These are phyloP conservation scores for Piper longum DNA, from an alignment of 164 flowering plant genomes.

Conservation along the genomic window DNA sequence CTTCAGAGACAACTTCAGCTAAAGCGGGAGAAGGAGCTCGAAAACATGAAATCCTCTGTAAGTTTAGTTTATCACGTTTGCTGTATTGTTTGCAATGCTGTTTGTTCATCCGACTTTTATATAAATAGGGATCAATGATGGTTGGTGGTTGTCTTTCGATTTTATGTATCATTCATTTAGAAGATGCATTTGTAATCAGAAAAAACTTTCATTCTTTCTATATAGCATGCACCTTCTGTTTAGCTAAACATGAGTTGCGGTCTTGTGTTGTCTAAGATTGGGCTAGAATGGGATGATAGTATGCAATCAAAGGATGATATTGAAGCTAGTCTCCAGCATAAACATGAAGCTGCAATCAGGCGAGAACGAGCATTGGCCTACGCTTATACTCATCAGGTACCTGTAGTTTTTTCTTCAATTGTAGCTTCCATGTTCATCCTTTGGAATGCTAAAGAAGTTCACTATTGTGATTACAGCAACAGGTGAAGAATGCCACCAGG, in stretches of 20 bases:
- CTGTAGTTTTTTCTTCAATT: not conserved
- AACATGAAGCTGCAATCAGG: conserved; percentile 71
- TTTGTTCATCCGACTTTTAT: not conserved
- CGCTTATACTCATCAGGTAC: conserved; percentile 76
- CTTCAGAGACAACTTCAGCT: conserved; percentile 66
- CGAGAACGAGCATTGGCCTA: conserved; percentile 89
- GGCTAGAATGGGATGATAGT: conserved; percentile 86
- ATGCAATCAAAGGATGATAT: conserved; percentile 64
- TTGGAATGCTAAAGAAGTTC: not conserved
- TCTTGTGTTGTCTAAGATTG: conserved; percentile 27
- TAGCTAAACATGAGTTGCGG: not conserved
- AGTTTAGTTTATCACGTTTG: not conserved
- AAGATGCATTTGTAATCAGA: too few species aligned
- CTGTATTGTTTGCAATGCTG: not conserved
- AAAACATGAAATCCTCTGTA: conserved; percentile 24
- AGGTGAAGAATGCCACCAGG: conserved; percentile 43
- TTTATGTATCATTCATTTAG: too few species aligned
- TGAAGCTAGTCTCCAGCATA: conserved; percentile 53
- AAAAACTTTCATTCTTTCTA: too few species aligned
- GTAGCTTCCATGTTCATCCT: not conserved
- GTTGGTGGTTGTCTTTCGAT: too few species aligned
- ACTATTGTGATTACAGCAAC: conserved; percentile 21
- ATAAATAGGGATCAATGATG: too few species aligned
- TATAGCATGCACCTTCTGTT: not conserved
- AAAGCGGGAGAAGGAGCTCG: conserved; percentile 65